A percentile compares a stretch with the other conserved stretches of the same genome.
Evolutionary conservation across 2,329 filamentous ascomycete genomes (phyloP).

Genomic region (Xylariaceae sp.): DNA sequence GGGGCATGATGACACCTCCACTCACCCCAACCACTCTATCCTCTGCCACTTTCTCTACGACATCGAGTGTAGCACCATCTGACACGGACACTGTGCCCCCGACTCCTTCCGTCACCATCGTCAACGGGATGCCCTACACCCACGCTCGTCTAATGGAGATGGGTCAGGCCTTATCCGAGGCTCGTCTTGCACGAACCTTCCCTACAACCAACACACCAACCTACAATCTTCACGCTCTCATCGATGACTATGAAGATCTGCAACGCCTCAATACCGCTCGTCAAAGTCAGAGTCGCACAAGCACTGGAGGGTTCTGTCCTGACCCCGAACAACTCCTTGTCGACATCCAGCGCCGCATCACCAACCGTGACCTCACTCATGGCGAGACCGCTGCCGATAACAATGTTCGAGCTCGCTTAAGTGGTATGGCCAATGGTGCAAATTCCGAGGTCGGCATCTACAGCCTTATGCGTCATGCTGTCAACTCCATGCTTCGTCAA

Average conservation of each 20-base stretch:
- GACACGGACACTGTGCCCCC: not conserved
- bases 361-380: slow-evolving; percentile 32
- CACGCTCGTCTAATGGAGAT: slow-evolving; percentile 27
- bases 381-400: slow-evolving; percentile 18
- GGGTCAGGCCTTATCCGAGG: slow-evolving; percentile 27
- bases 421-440: slow-evolving; percentile 23
- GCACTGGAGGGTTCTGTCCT: slow-evolving; percentile 17
- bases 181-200: slow-evolving; percentile 32
- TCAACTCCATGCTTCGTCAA: slow-evolving; percentile 27
- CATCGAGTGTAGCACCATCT: too few relatives aligned
- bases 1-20: not conserved
- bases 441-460: slow-evolving; percentile 24
- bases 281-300: slow-evolving; percentile 15
- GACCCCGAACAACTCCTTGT: slow-evolving; percentile 23
- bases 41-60: not conserved
- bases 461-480: slow-evolving; percentile 27
- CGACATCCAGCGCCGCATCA: slow-evolving; percentile 33
- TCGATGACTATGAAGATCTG: slow-evolving; percentile 33
- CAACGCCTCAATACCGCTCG: slow-evolving; percentile 23
- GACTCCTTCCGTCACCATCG: not conserved
- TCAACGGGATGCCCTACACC: slow-evolving; percentile 11
- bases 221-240: slow-evolving; percentile 24
- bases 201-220: slow-evolving; percentile 28
- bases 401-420: slow-evolving; percentile 22
- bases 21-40: not conserved